Evolutionary conservation across 352 stramenopile species (phyloP), one percentile per base, ranked within the genome.

Genomic region (Globisporangium parvum): DNA sequence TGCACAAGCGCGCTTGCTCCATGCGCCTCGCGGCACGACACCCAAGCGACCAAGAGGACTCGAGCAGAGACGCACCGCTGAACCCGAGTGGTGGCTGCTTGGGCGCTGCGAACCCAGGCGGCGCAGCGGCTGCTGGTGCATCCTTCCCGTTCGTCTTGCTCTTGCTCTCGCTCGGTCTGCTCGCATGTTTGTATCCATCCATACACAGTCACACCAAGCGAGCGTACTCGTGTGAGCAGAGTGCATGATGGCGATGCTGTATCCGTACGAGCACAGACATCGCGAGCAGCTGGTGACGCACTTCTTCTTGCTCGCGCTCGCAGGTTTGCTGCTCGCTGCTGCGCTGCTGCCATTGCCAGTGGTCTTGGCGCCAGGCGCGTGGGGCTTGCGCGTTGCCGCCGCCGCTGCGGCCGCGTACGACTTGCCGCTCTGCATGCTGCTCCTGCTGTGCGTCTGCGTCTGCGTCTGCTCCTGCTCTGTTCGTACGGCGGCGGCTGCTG

Each of bases 291-390:
- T 12, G 23, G n/a, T 4, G 41, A 62, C 60, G 31, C 48, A 66
- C 59, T 80, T 80, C 51, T 80, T 79, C 60, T 79, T 80, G 59
- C 2, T 31, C 26, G 26, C 26, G 6, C 26, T 31, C 26, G 51
- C 51, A 41, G 51, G 39, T 28, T 52, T 59, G 44, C 21, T 55
- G 23, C 17, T 45, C 39, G 47, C 11, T 39, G 24, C 8, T 14
- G 39, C 39, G 48, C 51, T 42, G 45, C 26, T 59, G 23, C 9
- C 47, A 35, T 20, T 47, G 41, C 42, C 31, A 52, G 33, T 49
- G 53, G 18, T 37, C 57, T 75, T 80, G 53, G 66, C 42, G 47
- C 26, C 53, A 44, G 39, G 28, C 59, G 57, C 26, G 35, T 40
- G 26, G 52, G 46, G 50, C 45, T 55, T 61, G 47, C 55, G 47